Base-by-base conservation (phyloP, 768 basidiomycete species). In the Boletales sp. region DNA sequence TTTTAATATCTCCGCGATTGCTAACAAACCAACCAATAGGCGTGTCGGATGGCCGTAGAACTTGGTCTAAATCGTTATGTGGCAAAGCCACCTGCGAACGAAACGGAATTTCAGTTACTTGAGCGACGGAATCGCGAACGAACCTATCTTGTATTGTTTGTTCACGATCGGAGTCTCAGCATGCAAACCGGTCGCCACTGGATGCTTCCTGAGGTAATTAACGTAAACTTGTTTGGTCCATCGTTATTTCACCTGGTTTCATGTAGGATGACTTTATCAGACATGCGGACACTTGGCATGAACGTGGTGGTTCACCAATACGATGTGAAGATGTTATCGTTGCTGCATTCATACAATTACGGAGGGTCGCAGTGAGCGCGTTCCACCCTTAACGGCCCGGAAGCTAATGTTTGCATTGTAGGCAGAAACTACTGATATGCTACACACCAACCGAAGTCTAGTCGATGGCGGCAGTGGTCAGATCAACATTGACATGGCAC, bases 11-110 rank as follows among this genome's bases (percentile, higher is more conserved):
- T 19, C n/a, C 44, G 27, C 43, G 36, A 29, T 50, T 39, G 21
- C 40, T 55, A 29, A 55, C 19, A 40, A 24, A 24, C 24, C 19
- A 10, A 35, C 50, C 14, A 36, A 29, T 54, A 89, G 86, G 90
- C 90, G 15, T 88, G 87, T 62, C 84, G 90, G 40, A 90, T 93
- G 88, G 87, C 90, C 27, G 82, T 93, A 24, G 89, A 92, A 63
- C 77, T 92, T 31, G 81, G 84, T 43, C 74, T 92, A 19, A 92
- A 92, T 66, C 83, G 83, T 41, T 87, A 82, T 64, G 61, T 80
- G 39, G 64, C 78, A 8, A 69, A 74, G 30, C 80, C 83, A 8
- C 77, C 82, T 12, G 52, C 69, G 14, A 71, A 79, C 50, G 89
- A 92, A 67, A 77, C 79, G 4, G 81, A 83, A 36, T 71, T 83